Evolutionary conservation across 2,329 filamentous ascomycete species (phyloP).

Genomic region (Teratosphaeria nubilosa): DNA sequence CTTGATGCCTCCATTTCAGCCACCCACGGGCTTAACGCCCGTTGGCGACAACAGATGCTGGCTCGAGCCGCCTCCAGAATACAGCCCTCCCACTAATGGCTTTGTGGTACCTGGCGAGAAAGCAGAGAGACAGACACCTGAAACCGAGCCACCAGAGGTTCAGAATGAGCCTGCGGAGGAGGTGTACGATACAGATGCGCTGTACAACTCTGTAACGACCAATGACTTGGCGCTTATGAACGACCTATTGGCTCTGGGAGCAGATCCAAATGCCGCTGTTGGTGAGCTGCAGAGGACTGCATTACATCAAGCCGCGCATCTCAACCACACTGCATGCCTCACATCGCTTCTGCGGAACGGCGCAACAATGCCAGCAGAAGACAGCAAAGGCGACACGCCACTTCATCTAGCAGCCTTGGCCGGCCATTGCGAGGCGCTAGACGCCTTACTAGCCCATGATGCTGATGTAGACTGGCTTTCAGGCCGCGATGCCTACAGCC

Average conservation of each 20-base stretch:
- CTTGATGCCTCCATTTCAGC: not conserved
- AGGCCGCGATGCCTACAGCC: conserved; percentile 20
- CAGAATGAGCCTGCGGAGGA: conserved; percentile 6
- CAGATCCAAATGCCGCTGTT: conserved; percentile 8
- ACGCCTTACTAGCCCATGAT: conserved; percentile 14
- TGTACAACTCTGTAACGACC: conserved; percentile 15
- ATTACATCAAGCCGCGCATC: conserved; percentile 20
- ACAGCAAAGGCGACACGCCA: conserved; percentile 19
- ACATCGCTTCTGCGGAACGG: conserved; percentile 13
- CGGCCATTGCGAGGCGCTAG: conserved; percentile 18
- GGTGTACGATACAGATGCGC: conserved; percentile 8
- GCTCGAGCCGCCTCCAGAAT: conserved; percentile 22
- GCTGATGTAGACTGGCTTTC: conserved; percentile 19
- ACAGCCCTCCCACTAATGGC: conserved; percentile 11
- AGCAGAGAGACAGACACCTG: conserved; percentile 6
- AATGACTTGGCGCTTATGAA: conserved; percentile 11
- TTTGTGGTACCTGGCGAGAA: conserved; percentile 7
- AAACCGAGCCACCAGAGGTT: conserved; percentile 2
- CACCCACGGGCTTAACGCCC: conserved; percentile 15
- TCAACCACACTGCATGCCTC: conserved; percentile 14
- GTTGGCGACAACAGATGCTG: conserved; percentile 13
- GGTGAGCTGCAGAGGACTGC: conserved; percentile 20
- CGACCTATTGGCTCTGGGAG: conserved; percentile 10
- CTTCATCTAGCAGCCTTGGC: conserved; percentile 21
- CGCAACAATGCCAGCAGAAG: conserved; percentile 14